Evolutionary conservation across 2,329 filamentous ascomycete species (phyloP).

Genomic region (Lizonia empirigonia): DNA sequence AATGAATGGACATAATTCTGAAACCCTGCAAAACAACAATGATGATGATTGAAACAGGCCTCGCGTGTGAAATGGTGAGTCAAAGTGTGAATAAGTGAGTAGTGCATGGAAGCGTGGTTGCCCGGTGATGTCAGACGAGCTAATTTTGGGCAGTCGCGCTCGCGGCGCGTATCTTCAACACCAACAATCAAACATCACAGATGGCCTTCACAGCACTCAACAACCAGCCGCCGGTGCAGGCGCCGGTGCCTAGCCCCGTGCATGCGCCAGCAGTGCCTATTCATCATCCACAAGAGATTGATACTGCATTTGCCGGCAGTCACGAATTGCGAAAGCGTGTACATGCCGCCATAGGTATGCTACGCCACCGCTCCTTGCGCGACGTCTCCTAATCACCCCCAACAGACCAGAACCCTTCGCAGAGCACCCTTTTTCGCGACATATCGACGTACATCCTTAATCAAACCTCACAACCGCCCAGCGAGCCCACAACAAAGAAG

Average conservation of each 20-base stretch:
- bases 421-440: slow-evolving; percentile 44
- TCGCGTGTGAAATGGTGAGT: too few relatives aligned
- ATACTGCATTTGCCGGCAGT: slow-evolving; percentile 42
- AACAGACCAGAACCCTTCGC: slow-evolving; percentile 39
- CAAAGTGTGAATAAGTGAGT: too few relatives aligned
- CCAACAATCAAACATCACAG: slow-evolving; percentile 11
- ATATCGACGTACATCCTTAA: slow-evolving; percentile 45
- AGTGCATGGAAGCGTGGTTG: too few relatives aligned
- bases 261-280: slow-evolving; percentile 5
- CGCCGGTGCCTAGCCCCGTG: slow-evolving; percentile 6
- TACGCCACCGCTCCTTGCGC: neutral
- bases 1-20: neutral
- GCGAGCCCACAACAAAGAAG: slow-evolving; percentile 46
- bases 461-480: slow-evolving; percentile 26
- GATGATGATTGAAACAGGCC: neutral
- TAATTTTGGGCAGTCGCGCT: slow-evolving; percentile 8
- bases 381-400: neutral
- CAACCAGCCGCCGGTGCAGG: slow-evolving; percentile 19
- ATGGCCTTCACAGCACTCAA: slow-evolving; percentile 37
- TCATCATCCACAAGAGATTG: slow-evolving; percentile 38
- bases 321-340: slow-evolving; percentile 47
- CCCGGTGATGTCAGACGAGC: slow-evolving; percentile 15
- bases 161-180: slow-evolving; percentile 16
- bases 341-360: slow-evolving; percentile 45
- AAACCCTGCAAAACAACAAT: neutral